Evolutionary conservation across 1,284 basidiomycete genomes (phyloP).

Genomic region (Ustilago loliicola): DNA sequence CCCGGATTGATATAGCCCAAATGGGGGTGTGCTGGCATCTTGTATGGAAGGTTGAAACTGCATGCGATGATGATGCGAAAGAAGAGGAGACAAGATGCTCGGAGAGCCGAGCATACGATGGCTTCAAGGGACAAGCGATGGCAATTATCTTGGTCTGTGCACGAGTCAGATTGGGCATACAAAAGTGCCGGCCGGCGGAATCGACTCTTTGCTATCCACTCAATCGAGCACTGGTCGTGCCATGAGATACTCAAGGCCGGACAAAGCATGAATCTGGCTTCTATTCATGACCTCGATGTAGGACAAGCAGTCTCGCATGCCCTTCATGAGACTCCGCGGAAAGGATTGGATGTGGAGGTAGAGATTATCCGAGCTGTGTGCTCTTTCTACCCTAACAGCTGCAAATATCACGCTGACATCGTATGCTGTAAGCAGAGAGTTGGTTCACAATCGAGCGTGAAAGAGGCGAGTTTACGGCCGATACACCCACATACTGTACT

Average conservation of each 20-base stretch:
- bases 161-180: not conserved
- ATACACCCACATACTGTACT: not conserved
- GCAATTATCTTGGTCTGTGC: constrained; percentile 1
- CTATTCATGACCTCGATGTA: constrained; percentile 19
- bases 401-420: too few species aligned
- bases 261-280: constrained; percentile 1
- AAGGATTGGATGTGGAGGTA: not conserved
- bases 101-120: too few species aligned
- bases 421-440: too few species aligned
- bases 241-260: not conserved
- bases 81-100: not conserved
- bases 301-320: not conserved
- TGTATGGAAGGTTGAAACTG: not conserved
- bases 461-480: not conserved
- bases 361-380: not conserved
- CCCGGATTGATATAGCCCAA: constrained; percentile 55
- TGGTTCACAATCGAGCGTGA: too few species aligned
- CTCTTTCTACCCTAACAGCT: too few species aligned
- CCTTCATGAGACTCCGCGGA: constrained; percentile 2
- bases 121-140: not conserved
- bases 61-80: not conserved
- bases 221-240: not conserved
- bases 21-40: constrained; percentile 56
- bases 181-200: not conserved
- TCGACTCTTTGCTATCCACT: not conserved